Evolutionary conservation across 805 yeast species (phyloP).

Genomic region (Debaryomyces maramus): DNA sequence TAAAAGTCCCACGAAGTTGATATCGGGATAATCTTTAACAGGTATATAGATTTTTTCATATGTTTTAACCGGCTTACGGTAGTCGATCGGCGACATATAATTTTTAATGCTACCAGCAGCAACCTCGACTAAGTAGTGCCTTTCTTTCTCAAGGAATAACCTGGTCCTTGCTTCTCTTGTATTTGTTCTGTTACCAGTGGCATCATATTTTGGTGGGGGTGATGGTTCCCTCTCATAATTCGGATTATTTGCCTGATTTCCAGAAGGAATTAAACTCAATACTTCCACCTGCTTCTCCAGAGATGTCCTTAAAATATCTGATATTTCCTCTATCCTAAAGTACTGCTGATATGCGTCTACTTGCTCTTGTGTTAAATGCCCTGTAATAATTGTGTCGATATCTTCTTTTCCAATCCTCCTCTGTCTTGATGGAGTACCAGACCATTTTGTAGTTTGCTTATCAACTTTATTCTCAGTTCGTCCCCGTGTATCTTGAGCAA

Average conservation of each 20-base stretch:
- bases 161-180: slow-evolving; percentile 72
- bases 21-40: slow-evolving; percentile 80
- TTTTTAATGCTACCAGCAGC: slow-evolving; percentile 73
- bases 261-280: slow-evolving; percentile 51
- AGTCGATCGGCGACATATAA: slow-evolving; percentile 78
- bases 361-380: slow-evolving; percentile 65
- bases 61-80: slow-evolving; percentile 65
- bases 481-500: slow-evolving; percentile 7
- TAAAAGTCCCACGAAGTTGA: slow-evolving; percentile 87
- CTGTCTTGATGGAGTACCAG: slow-evolving; percentile 31
- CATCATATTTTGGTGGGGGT: slow-evolving; percentile 91
- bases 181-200: slow-evolving; percentile 77
- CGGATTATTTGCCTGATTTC: slow-evolving; percentile 24
- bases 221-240: slow-evolving; percentile 64
- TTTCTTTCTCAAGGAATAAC: slow-evolving; percentile 69
- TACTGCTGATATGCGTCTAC: slow-evolving; percentile 67
- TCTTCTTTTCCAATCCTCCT: slow-evolving; percentile 20
- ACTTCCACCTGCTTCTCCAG: slow-evolving; percentile 30
- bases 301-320: slow-evolving; percentile 49
- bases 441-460: slow-evolving; percentile 30
- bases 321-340: slow-evolving; percentile 78
- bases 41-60: slow-evolving; percentile 85
- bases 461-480: slow-evolving; percentile 5
- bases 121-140: slow-evolving; percentile 73
- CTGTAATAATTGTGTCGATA: slow-evolving; percentile 38